Evolutionary conservation across 148 eudicot species (phyloP), one percentile per base, ranked within the genome.

Genomic region (Talinum fruticosum): DNA sequence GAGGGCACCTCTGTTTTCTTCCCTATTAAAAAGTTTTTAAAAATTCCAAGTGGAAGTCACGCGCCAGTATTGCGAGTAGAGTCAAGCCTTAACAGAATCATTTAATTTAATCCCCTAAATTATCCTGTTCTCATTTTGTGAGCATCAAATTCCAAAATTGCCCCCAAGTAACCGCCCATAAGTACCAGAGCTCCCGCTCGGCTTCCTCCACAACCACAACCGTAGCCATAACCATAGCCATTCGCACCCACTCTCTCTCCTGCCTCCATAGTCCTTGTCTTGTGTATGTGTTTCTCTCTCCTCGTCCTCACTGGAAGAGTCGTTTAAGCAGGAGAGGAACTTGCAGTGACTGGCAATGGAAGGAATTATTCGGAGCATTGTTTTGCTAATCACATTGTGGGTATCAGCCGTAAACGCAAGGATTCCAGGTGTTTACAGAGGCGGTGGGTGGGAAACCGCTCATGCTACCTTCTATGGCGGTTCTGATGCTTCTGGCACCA

Each of bases 391-490:
- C 28, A 72, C 86, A 34, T 62, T 88, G 2, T 74, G 61, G 71
- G 67, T 78, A 1, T 64, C 82, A 18, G 65, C 80, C 0, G 81
- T 79, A 18, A 76, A 87, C 29, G 97, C 86, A 10, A 88, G 88
- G 81, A 90, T 89, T 73, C 97, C 97, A 0, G 98, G 98, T 0
- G 87, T 85, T 33, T 94, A 88, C 82, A 24, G 76, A 38, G 97
- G 92, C 69, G 92, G 97, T 12, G 41, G 80, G 1, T 94, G 98
- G 98, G 79, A 92, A 53, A 78, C 71, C 73, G 98, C 98, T 73
- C 98, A 94, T 38, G 98, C 98, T 62, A 94, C 98, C 24, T 94
- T 94, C 80, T 94, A 94, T 72, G 98, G 98, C 15, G 98, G 98
- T 21, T 81, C 92, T 75, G 98, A 94, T 80, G 98, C 98, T 78